A percentile compares a stretch with the other conserved stretches of the same genome.
These are phyloP conservation scores for Samsoniella hepiali DNA, from an alignment of 2,329 filamentous ascomycete species.

Conservation along the genomic window DNA sequence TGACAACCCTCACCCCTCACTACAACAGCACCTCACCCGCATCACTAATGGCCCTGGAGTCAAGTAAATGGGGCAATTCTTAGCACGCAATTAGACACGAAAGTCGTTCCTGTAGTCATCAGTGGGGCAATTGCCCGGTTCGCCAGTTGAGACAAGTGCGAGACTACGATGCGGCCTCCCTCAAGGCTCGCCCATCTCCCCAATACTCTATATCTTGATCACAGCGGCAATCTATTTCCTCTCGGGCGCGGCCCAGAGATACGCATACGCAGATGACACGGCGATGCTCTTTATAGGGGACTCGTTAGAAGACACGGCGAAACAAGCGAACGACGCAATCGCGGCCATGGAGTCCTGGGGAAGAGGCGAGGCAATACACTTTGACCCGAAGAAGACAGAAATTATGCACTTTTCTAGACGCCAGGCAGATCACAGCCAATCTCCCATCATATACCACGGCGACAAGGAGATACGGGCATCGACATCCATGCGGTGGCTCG, in stretches of 20 bases:
- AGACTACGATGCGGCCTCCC: slow-evolving; percentile 6
- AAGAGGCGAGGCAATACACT: neutral
- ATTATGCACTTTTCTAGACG: neutral
- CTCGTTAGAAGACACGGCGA: neutral
- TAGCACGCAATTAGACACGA: too few species aligned
- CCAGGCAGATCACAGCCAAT: neutral
- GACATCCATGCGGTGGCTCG: neutral
- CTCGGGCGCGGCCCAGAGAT: neutral
- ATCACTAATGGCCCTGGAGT: too few species aligned
- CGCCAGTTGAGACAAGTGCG: neutral
- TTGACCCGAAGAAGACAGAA: too few species aligned
- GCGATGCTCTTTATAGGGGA: slow-evolving; percentile 3
- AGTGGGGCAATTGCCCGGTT: too few species aligned
- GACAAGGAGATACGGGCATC: slow-evolving; percentile 3
- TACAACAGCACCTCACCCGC: too few species aligned
- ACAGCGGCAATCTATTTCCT: slow-evolving; percentile 5
- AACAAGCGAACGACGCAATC: slow-evolving; percentile 1
- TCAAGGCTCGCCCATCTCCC: slow-evolving; percentile 15
- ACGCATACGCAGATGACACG: slow-evolving; percentile 8
- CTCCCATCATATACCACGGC: neutral
- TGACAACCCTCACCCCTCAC: too few species aligned
- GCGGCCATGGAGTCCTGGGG: slow-evolving; percentile 1
- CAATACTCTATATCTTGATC: slow-evolving; percentile 12
- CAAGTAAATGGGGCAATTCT: too few species aligned
- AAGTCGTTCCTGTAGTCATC: too few species aligned